phyloP scores from a whole-genome alignment of 2,329 filamentous ascomycete genomes.

The Hypocreales sp. region DNA sequence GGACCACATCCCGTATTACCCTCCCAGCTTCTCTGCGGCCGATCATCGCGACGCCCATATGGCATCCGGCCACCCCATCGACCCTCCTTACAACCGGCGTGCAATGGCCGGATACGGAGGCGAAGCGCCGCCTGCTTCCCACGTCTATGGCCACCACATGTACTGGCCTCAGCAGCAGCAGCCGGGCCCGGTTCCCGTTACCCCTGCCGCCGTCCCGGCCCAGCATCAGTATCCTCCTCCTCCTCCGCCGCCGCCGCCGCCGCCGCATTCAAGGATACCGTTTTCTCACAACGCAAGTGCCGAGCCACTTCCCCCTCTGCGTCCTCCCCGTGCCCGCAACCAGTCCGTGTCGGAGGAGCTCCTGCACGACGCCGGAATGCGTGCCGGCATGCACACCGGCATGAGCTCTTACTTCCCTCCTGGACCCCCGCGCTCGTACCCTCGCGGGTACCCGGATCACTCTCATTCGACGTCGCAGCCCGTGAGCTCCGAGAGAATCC shows the following conservation, averaged over 20 bases:
- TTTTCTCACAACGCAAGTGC: conserved; percentile 19
- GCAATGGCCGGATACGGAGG: conserved; percentile 15
- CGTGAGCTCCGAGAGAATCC: conserved; percentile 15
- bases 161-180: conserved; percentile 18
- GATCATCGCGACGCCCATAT: conserved; percentile 15
- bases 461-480: conserved; percentile 13
- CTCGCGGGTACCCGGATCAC: conserved; percentile 14
- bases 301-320: conserved; percentile 21
- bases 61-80: conserved; percentile 14
- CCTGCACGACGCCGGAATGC: conserved; percentile 15
- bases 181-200: neutral
- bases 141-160: conserved; percentile 11
- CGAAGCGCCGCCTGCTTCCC: conserved; percentile 7
- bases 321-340: conserved; percentile 19
- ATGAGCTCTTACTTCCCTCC: conserved; percentile 16
- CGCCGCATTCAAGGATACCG: conserved; percentile 14
- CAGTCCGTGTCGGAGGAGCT: conserved; percentile 18
- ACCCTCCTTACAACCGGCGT: conserved; percentile 15
- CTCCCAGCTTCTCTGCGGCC: conserved; percentile 11
- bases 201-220: conserved; percentile 2
- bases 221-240: conserved; percentile 12
- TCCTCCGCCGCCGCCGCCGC: conserved; percentile 6
- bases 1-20: conserved; percentile 11
- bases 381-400: conserved; percentile 11
- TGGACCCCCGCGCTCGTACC: conserved; percentile 13